Base-by-base conservation (phyloP, 2,329 filamentous ascomycete species). In the Hypoxylon sp. region DNA sequence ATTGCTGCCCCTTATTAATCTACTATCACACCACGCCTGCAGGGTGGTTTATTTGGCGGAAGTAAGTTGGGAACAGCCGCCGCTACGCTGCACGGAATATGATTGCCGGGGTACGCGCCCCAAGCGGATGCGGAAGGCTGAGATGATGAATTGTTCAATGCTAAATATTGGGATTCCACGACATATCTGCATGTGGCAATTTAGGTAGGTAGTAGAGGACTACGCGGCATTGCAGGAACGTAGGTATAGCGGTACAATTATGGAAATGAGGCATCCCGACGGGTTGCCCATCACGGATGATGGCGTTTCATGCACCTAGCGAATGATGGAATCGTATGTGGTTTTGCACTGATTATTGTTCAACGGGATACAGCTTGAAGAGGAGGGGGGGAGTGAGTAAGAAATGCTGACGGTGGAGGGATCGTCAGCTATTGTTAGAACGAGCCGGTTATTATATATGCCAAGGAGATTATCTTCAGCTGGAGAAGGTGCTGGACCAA, bases 381-480 rank as follows among this genome's bases (percentile, higher is more conserved):
- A 48, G 48, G 48, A 48, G 48, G 53, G 53, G 40, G 10, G 3
- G 27, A 35, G 35, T 40, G 17, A 46, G 20, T 22, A 55, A 33
- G 33, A 44, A 46, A 51, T 30, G 40, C 50, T 55, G 61, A 37
- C 25, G 25, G 11, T 40, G 31, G 42, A 50, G 42, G 25, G 44
- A 51, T 54, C 31, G 44, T 53, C 63, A 61, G 57, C 51, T 25
- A 11, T 53, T 33, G 37, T 57, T 33, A 8, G 57, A 46, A 40
- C 30, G 53, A 66, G 58, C 6, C 31, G 42, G 54, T 33, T 11
- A 42, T 60, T 57, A 49, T 64, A 64, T 64, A 49, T 56, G 61
- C 61, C 65, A 68, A 68, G 65, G 33, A 46, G 46, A 64, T 57
- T 48, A 64, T 64, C 61, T 53, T 54, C 51, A 61, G 50, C 65